Conservation (phyloP, 768 basidiomycete species). For the Rhodocollybia butyracea region DNA sequence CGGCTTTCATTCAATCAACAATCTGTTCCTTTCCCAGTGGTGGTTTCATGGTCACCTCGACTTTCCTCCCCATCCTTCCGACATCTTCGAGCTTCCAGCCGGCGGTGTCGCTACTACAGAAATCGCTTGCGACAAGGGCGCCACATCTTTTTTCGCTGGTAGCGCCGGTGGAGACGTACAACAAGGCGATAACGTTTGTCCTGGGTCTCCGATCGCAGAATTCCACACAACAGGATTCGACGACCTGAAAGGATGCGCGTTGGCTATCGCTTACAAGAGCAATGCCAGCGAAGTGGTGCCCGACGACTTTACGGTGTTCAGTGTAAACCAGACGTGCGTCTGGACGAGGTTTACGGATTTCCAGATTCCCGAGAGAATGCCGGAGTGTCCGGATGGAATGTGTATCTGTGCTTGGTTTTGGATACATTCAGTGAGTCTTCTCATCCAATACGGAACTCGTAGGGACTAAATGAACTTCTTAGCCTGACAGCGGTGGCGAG, state of each 20-base stretch:
- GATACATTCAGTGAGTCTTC: conserved; percentile 53
- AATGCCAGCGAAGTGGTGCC: conserved; percentile 56
- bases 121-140: conserved; percentile 28
- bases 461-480: background rate
- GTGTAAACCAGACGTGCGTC: conserved; percentile 72
- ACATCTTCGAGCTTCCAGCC: conserved; percentile 43
- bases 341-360: conserved; percentile 72
- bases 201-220: conserved; percentile 37
- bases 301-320: conserved; percentile 70
- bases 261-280: conserved; percentile 77
- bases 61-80: conserved; percentile 37
- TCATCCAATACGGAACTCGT: background rate
- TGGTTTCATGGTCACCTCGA: conserved; percentile 40
- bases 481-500: conserved; percentile 55
- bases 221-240: conserved; percentile 55
- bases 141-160: conserved; percentile 53
- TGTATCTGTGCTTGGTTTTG: conserved; percentile 75
- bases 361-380: conserved; percentile 63
- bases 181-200: conserved; percentile 34
- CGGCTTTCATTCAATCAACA: no score
- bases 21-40: conserved; percentile 18
- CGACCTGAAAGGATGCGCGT: conserved; percentile 60
- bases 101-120: conserved; percentile 35
- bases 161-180: conserved; percentile 53
- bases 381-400: conserved; percentile 58